phyloP scores from a whole-genome alignment of 352 stramenopile species.

The Pythium brassicae region DNA sequence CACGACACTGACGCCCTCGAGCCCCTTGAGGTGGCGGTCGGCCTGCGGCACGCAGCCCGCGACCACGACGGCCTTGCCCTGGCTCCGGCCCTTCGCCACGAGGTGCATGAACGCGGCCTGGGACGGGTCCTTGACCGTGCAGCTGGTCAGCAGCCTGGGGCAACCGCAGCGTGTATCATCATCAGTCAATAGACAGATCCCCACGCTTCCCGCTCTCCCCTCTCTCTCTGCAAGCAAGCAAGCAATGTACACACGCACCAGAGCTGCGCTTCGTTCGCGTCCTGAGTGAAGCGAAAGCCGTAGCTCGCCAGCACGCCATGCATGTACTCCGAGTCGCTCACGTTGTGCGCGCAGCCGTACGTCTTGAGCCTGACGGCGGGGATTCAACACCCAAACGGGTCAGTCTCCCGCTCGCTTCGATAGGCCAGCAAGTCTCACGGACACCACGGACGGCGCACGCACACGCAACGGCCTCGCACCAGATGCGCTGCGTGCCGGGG shows the following conservation, averaged over 20 bases:
- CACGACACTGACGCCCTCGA: conserved; percentile 85
- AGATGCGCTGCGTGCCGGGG: conserved; percentile 71
- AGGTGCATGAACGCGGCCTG: conserved; percentile 89
- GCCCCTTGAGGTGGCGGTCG: conserved; percentile 75
- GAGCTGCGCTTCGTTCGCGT: conserved; percentile 72
- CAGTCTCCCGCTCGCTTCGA: too few relatives aligned
- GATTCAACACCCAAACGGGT: not conserved
- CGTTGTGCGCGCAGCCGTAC: conserved; percentile 92
- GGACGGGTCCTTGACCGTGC: conserved; percentile 92
- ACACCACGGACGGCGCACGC: too few relatives aligned
- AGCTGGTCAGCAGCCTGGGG: conserved; percentile 90
- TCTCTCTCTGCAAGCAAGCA: not conserved
- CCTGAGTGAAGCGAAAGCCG: conserved; percentile 84
- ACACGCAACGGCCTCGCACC: conserved; percentile 20
- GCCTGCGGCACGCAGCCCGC: conserved; percentile 90
- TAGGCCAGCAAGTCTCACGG: too few relatives aligned
- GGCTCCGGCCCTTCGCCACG: conserved; percentile 69
- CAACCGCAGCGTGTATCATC: not conserved
- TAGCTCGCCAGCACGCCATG: conserved; percentile 86
- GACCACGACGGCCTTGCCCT: conserved; percentile 86
- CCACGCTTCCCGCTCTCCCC: too few relatives aligned
- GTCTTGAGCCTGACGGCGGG: conserved; percentile 64
- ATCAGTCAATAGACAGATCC: not conserved
- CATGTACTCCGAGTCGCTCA: conserved; percentile 94
- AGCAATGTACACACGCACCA: conserved; percentile 30